A percentile compares a stretch with the other conserved stretches of the same genome.
Conservation (phyloP, 352 stramenopile genomes). For the Phytopythium litorale region DNA sequence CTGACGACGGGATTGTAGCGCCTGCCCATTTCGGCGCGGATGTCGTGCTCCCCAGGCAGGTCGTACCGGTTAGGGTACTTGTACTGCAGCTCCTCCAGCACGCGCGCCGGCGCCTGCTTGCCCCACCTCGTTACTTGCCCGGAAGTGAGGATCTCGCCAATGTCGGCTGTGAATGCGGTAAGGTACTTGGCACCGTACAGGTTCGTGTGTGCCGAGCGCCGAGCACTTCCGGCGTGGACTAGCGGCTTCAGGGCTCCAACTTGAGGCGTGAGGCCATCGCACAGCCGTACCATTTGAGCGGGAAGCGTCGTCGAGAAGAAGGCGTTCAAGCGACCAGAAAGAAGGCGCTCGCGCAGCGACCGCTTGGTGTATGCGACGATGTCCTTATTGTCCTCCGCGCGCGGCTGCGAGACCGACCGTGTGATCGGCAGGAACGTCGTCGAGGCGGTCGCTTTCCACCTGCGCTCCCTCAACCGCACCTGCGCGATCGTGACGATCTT, state of each 20-base stretch:
- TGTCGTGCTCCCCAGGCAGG: constrained; percentile 6
- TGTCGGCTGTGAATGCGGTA: background rate
- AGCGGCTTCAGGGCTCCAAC: background rate
- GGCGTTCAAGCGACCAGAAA: background rate
- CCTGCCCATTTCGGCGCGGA: background rate
- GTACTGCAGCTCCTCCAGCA: constrained; percentile 2
- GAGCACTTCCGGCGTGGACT: background rate
- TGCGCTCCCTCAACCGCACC: background rate
- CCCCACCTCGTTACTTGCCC: background rate
- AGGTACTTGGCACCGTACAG: constrained; percentile 5
- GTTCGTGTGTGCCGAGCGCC: background rate
- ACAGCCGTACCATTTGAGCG: constrained; percentile 1
- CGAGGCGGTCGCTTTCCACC: background rate
- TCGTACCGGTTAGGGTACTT: constrained; percentile 7
- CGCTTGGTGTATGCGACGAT: constrained; percentile 6
- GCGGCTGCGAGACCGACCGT: background rate
- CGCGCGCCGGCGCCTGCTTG: background rate
- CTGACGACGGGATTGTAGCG: background rate
- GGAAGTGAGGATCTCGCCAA: background rate
- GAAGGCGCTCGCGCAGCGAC: background rate
- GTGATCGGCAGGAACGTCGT: constrained; percentile 5
- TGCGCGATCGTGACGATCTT: constrained; percentile 4
- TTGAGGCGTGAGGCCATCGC: background rate
- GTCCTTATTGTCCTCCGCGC: constrained; percentile 4
- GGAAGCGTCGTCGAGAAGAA: background rate